A percentile compares a stretch with the other conserved stretches of the same genome.
These are phyloP conservation scores for Fagus crenata DNA, from an alignment of 306 rosid genomes.

Conservation along the genomic window DNA sequence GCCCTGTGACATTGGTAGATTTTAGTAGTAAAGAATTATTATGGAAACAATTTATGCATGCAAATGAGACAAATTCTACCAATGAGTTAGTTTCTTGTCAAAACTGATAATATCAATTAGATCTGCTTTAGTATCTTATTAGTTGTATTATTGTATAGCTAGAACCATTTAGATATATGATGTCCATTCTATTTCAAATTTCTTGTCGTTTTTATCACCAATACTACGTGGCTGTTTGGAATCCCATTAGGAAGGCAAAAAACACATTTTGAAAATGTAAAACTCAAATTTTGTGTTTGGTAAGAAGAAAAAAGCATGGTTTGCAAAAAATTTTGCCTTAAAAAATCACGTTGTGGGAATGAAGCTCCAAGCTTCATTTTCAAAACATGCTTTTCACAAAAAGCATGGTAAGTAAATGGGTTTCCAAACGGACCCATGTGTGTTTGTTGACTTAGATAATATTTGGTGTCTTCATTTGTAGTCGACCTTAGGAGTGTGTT, in stretches of 20 bases:
- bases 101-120: not conserved
- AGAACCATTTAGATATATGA: not conserved
- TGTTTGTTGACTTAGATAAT: not conserved
- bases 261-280: too few relatives aligned
- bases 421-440: too few relatives aligned
- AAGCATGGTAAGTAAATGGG: too few relatives aligned
- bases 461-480: slow-evolving; percentile 36
- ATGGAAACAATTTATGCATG: not conserved
- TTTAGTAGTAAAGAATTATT: not conserved
- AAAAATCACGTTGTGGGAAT: too few relatives aligned
- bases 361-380: too few relatives aligned
- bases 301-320: too few relatives aligned
- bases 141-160: not conserved
- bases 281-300: too few relatives aligned
- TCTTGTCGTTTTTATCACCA: not conserved
- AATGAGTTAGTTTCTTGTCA: not conserved
- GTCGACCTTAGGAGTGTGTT: slow-evolving; percentile 63
- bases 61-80: not conserved
- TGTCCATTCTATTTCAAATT: not conserved
- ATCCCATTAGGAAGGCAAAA: too few relatives aligned
- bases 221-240: too few relatives aligned
- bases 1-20: not conserved
- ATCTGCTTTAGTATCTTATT: not conserved
- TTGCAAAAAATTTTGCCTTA: too few relatives aligned
- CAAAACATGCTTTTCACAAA: too few relatives aligned